A percentile compares a stretch with the other conserved stretches of the same genome.
phyloP scores from a whole-genome alignment of 768 basidiomycete species.

The Sporobolomyces roseus region DNA sequence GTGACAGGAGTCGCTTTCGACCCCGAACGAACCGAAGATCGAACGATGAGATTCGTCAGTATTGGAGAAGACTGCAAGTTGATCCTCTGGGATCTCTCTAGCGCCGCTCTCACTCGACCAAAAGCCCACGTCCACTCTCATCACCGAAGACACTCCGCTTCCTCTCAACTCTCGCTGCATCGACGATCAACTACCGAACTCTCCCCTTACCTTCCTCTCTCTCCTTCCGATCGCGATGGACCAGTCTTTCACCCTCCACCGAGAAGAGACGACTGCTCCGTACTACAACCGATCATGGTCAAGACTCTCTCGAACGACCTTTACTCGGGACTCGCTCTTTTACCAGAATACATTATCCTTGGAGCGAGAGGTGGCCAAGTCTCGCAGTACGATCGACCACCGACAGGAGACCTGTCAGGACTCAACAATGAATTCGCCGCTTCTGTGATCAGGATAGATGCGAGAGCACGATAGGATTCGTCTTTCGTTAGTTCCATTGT shows the following conservation, averaged over 20 bases:
- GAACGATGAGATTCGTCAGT: slow-evolving; percentile 90
- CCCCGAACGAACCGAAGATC: slow-evolving; percentile 62
- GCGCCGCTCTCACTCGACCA: slow-evolving; percentile 35
- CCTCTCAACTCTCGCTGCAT: slow-evolving; percentile 64
- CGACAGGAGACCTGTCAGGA: slow-evolving; percentile 11
- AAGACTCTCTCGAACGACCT: slow-evolving; percentile 79
- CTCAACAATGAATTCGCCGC: slow-evolving; percentile 31
- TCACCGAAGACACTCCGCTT: slow-evolving; percentile 61
- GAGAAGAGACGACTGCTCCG: slow-evolving; percentile 83
- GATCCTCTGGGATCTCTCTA: slow-evolving; percentile 63
- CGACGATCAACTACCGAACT: slow-evolving; percentile 54
- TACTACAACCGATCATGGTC: slow-evolving; percentile 50
- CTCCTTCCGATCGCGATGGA: slow-evolving; percentile 50
- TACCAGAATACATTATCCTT: slow-evolving; percentile 73
- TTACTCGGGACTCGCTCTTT: slow-evolving; percentile 67
- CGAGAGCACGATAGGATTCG: slow-evolving; percentile 18
- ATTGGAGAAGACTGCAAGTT: slow-evolving; percentile 96
- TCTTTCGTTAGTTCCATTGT: neutral
- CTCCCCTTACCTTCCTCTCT: neutral
- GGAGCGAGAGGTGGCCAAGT: slow-evolving; percentile 71
- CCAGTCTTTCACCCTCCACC: slow-evolving; percentile 74
- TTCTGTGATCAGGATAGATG: slow-evolving; percentile 27
- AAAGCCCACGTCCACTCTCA: slow-evolving; percentile 61
- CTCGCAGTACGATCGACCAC: slow-evolving; percentile 64
- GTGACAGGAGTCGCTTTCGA: slow-evolving; percentile 87